These are phyloP conservation scores for Kwoniella europaea DNA, from an alignment of 768 basidiomycete genomes.

Conservation along the genomic window DNA sequence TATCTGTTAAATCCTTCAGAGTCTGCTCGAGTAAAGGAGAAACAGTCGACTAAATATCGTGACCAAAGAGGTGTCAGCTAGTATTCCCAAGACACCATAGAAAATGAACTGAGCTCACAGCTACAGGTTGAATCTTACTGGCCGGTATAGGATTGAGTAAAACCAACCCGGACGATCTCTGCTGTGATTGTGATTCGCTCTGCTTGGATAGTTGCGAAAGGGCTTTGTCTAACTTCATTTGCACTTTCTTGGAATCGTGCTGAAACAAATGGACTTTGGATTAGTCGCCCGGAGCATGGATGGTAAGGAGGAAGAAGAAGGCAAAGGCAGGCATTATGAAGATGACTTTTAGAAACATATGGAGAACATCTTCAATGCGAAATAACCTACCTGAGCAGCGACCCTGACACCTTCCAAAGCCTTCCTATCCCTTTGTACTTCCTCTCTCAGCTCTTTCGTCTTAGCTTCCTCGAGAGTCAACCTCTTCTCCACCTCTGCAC, in stretches of 20 bases:
- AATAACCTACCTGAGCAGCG: slow-evolving; percentile 39
- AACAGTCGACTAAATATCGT: slow-evolving; percentile 28
- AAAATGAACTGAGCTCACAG: slow-evolving; percentile 28
- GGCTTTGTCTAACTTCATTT: slow-evolving; percentile 49
- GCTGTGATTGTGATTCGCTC: slow-evolving; percentile 14
- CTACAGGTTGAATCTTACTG: slow-evolving; percentile 24
- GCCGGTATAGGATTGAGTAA: slow-evolving; percentile 44
- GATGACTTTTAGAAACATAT: too few species aligned
- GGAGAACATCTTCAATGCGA: not conserved
- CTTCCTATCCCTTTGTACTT: slow-evolving; percentile 43
- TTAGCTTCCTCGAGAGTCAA: slow-evolving; percentile 29
- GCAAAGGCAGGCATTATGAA: too few species aligned
- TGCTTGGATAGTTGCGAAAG: slow-evolving; percentile 38
- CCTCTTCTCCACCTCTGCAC: slow-evolving; percentile 36
- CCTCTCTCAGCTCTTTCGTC: slow-evolving; percentile 44
- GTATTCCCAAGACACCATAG: not conserved
- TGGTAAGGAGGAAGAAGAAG: too few species aligned
- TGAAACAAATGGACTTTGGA: slow-evolving; percentile 4
- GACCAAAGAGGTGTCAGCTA: slow-evolving; percentile 3
- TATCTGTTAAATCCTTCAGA: slow-evolving; percentile 48
- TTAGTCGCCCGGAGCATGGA: slow-evolving; percentile 3
- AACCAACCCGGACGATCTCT: slow-evolving; percentile 35
- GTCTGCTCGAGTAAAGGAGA: slow-evolving; percentile 51
- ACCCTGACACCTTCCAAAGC: slow-evolving; percentile 46
- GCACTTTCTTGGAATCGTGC: slow-evolving; percentile 51